Percentiles rank a stretch among this genome's conserved stretches.
Conservation (phyloP, 768 basidiomycete genomes). For the Mycena haematopus region DNA sequence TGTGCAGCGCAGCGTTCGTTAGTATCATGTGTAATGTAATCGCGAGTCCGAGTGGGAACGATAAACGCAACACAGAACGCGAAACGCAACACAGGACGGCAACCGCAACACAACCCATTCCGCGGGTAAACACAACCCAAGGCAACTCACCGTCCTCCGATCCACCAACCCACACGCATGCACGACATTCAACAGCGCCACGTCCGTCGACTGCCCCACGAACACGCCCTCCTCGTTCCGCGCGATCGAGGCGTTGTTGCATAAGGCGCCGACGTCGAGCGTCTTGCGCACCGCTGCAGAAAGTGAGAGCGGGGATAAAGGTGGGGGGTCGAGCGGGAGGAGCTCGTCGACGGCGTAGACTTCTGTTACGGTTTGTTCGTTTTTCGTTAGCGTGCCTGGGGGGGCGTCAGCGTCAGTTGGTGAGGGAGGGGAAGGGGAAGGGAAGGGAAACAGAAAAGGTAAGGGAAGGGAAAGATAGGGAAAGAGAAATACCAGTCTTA, state of each 20-base stretch:
- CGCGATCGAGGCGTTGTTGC: constrained; percentile 81
- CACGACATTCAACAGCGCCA: constrained; percentile 85
- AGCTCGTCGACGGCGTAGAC: constrained; percentile 88
- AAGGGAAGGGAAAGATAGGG: background rate
- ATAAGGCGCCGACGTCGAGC: constrained; percentile 83
- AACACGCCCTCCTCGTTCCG: constrained; percentile 73
- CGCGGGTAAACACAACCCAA: too few relatives aligned
- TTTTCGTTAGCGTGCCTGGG: constrained; percentile 91
- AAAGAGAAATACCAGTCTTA: constrained; percentile 75
- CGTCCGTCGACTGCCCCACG: constrained; percentile 92
- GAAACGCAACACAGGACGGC: too few relatives aligned
- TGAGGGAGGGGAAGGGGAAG: background rate
- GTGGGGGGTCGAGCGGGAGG: constrained; percentile 65
- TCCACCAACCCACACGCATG: constrained; percentile 71
- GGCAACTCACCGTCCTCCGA: constrained; percentile 66
- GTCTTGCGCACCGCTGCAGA: constrained; percentile 77
- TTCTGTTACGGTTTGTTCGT: constrained; percentile 94
- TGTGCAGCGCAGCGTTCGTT: constrained; percentile 36
- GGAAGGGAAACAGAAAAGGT: too few relatives aligned
- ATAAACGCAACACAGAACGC: too few relatives aligned
- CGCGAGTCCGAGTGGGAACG: too few relatives aligned
- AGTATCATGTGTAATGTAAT: background rate
- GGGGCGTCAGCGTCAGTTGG: background rate
- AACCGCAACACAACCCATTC: too few relatives aligned
- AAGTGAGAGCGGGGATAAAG: constrained; percentile 50